Base-by-base conservation (phyloP, 2,329 filamentous ascomycete genomes). In the Aureobasidium vineae region DNA sequence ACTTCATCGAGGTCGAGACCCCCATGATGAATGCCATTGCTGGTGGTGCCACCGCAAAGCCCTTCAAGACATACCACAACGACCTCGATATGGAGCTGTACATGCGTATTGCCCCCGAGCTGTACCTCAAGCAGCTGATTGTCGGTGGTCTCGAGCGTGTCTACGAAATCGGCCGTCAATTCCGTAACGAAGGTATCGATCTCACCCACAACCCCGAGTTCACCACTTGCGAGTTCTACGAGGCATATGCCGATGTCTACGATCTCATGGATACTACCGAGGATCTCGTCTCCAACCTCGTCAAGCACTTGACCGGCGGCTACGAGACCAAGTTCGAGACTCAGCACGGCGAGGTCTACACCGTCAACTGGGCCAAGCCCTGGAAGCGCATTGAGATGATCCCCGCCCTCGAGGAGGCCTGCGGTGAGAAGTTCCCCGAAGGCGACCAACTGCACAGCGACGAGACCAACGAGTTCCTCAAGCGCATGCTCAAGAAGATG, bases 171-270 rank as follows among this genome's bases (percentile, higher is more conserved):
- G 95, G 95, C 70, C 89, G 92, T 71, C 92, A 96, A 77, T 99
- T 99, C 86, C 84, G 95, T 73, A 99, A 99, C 75, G 93, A 97
- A 79, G 89, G 90, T 68, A 89, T 92, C 70, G 92, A 96, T 77
- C 82, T 95, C 60, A 99, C 95, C 8, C 95, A 99, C 84, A 99
- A 98, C 83, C 95, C 91, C 45, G 95, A 99, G 77, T 99, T 99
- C 82, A 99, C 95, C 50, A 96, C 92, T 31, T 91, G 92, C 78
- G 95, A 99, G 79, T 98, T 98, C 81, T 99, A 99, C 80, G 88
- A 90, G 86, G 94, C 95, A 3, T 98, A 78, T 66, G 78, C 81
- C 43, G 92, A 97, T 78, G 87, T 97, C 72, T 90, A 96, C 78
- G 95, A 98, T 75, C 83, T 97, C 68, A 92, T 96, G 89, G 82